Evolutionary conservation across 1,284 basidiomycete species (phyloP).

Genomic region (Papiliotrema flavescens): DNA sequence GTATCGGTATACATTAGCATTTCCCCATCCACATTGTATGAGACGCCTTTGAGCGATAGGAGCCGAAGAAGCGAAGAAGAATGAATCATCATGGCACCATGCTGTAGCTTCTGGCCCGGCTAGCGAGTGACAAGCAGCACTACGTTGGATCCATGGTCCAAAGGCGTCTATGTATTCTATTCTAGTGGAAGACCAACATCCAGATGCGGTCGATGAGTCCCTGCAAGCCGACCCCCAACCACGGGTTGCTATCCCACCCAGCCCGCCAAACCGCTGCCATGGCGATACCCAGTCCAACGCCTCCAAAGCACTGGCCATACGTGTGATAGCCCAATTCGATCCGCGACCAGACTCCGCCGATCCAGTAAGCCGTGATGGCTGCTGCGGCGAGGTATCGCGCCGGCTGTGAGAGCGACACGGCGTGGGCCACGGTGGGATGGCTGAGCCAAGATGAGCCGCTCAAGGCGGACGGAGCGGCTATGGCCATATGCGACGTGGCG

Average conservation of each 20-base stretch:
- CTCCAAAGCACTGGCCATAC: constrained; percentile 66
- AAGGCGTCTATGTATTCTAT: not conserved
- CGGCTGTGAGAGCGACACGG: too few relatives aligned
- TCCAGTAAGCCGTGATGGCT: constrained; percentile 15
- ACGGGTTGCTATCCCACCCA: constrained; percentile 27
- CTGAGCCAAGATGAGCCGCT: not conserved
- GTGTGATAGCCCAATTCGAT: constrained; percentile 81
- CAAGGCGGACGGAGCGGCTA: not conserved
- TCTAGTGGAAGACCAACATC: constrained; percentile 1
- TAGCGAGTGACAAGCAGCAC: not conserved
- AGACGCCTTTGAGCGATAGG: not conserved
- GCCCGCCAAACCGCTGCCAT: constrained; percentile 58
- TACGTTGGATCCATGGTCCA: not conserved
- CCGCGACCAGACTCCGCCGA: constrained; percentile 62
- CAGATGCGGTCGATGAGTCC: constrained; percentile 19
- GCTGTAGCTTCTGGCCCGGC: not conserved
- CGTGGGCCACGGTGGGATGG: too few relatives aligned
- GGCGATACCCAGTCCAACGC: constrained; percentile 58
- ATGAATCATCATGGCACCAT: not conserved
- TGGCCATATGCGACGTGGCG: constrained; percentile 17
- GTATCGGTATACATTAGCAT: constrained; percentile 1
- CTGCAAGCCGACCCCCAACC: constrained; percentile 11
- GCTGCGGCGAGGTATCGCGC: not conserved
- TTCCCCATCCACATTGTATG: not conserved
- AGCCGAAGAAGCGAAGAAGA: not conserved